Evolutionary conservation across 2,329 filamentous ascomycete genomes (phyloP).

Genomic region (Bimuria novae-zelandiae): DNA sequence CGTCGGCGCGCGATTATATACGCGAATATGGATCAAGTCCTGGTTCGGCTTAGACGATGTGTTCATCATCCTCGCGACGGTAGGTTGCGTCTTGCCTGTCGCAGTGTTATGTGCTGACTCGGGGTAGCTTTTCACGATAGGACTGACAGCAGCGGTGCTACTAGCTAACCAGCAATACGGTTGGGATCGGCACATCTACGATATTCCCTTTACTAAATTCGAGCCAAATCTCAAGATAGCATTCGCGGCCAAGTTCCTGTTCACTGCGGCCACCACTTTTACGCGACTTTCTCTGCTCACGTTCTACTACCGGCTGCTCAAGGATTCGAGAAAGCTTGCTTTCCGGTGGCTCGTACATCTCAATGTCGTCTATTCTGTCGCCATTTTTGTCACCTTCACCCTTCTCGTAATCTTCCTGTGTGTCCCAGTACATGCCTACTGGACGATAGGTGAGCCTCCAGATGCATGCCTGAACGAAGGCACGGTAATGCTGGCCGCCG

Average conservation of each 20-base stretch:
- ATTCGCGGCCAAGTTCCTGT: constrained; percentile 49
- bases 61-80: constrained; percentile 48
- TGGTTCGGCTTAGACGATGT: constrained; percentile 51
- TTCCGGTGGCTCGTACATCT: constrained; percentile 49
- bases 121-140: constrained; percentile 47
- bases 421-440: constrained; percentile 50
- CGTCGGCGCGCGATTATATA: constrained; percentile 47
- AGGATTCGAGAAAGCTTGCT: constrained; percentile 46
- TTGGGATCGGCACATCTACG: constrained; percentile 52
- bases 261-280: constrained; percentile 49
- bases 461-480: constrained; percentile 50
- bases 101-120: no score
- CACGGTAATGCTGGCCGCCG: constrained; percentile 43
- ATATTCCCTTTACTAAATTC: constrained; percentile 40
- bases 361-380: constrained; percentile 44
- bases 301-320: constrained; percentile 53
- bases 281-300: constrained; percentile 51
- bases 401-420: constrained; percentile 47
- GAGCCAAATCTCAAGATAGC: constrained; percentile 42
- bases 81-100: constrained; percentile 19
- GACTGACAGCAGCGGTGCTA: constrained; percentile 45
- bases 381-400: constrained; percentile 46
- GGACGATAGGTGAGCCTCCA: constrained; percentile 42
- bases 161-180: constrained; percentile 49
- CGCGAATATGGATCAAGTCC: constrained; percentile 46